phyloP scores from a whole-genome alignment of 306 rosid genomes.

The Lathyrus aphaca region DNA sequence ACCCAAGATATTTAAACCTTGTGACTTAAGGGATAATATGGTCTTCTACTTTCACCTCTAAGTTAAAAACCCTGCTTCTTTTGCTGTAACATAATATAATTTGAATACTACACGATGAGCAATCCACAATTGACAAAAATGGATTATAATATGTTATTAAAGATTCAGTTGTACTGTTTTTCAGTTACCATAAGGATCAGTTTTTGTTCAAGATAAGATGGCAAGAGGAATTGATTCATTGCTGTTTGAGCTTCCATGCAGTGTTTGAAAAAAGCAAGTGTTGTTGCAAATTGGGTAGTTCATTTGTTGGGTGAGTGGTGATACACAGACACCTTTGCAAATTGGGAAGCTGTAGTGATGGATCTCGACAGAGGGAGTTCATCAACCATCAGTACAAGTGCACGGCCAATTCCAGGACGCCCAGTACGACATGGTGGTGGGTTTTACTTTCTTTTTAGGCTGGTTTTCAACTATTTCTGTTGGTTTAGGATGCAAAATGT shows the following conservation, averaged over 20 bases:
- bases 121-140: not conserved
- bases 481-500: not conserved
- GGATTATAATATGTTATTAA: not conserved
- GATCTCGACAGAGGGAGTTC: constrained; percentile 50
- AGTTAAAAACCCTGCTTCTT: too few relatives aligned
- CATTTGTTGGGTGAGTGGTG: constrained; percentile 32
- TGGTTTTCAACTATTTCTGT: constrained; percentile 30
- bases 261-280: constrained; percentile 37
- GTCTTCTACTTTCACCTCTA: too few relatives aligned
- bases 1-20: too few relatives aligned
- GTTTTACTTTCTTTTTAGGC: constrained; percentile 30
- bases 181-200: not conserved
- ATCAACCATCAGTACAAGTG: constrained; percentile 36
- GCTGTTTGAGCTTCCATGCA: constrained; percentile 38
- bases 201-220: constrained; percentile 21
- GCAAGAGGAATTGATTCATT: constrained; percentile 12
- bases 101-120: not conserved
- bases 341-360: constrained; percentile 42
- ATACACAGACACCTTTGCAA: constrained; percentile 22
- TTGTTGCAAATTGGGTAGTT: constrained; percentile 35
- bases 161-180: constrained; percentile 20
- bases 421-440: constrained; percentile 39
- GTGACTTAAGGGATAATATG: too few relatives aligned
- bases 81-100: not conserved
- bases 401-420: constrained; percentile 27